Conservation (phyloP, 345 rosid species). For the Aethionema arabicum region DNA sequence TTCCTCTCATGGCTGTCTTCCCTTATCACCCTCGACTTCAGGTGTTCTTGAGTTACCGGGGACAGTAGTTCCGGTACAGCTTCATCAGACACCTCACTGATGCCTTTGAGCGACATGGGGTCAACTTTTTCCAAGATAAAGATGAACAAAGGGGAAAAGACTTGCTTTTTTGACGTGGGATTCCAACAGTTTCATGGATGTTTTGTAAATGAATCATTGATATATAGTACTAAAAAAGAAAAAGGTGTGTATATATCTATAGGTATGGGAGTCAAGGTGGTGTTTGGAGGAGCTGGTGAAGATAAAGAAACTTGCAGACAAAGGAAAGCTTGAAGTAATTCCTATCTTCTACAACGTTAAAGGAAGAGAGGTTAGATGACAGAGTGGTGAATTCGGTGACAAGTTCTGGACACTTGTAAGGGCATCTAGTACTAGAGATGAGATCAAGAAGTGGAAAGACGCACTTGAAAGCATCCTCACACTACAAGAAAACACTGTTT, state of each 20-base stretch:
- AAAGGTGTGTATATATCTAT: too few relatives aligned
- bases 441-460: slow-evolving; percentile 6
- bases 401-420: slow-evolving; percentile 5
- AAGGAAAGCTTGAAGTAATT: slow-evolving; percentile 10
- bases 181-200: slow-evolving; percentile 10
- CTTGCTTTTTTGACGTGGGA: slow-evolving; percentile 6
- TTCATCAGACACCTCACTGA: slow-evolving; percentile 11
- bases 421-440: neutral
- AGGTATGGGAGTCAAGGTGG: slow-evolving; percentile 3
- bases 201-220: too few relatives aligned
- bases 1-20: too few relatives aligned
- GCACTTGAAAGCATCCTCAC: slow-evolving; percentile 3
- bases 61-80: slow-evolving; percentile 1
- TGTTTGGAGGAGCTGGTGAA: slow-evolving; percentile 10
- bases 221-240: too few relatives aligned
- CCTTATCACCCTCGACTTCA: too few relatives aligned
- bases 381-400: slow-evolving; percentile 10
- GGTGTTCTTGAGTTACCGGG: slow-evolving; percentile 10
- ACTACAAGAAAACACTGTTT: too few relatives aligned
- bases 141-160: neutral
- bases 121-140: too few relatives aligned
- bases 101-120: slow-evolving; percentile 5
- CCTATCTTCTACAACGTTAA: slow-evolving; percentile 16
- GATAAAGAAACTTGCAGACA: neutral
- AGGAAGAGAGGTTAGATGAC: neutral